Percentiles rank a stretch among this genome's conserved stretches.
Conservation (phyloP, 208 protist genomes). For the Endotrypanum monterogeii region DNA sequence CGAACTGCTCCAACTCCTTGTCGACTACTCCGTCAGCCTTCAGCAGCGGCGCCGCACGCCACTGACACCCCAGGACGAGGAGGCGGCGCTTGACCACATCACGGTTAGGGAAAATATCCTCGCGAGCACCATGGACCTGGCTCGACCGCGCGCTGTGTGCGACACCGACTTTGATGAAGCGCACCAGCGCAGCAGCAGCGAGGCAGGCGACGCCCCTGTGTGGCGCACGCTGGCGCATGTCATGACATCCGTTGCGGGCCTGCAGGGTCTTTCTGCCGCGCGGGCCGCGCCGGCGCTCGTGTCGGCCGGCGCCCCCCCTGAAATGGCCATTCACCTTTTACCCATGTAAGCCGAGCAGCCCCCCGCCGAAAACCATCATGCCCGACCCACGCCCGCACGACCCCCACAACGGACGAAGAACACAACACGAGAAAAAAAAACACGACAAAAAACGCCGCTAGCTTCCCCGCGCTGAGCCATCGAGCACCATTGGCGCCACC, state of each 20-base stretch:
- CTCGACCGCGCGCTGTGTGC: constrained; percentile 8
- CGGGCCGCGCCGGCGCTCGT: constrained; percentile 42
- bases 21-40: constrained; percentile 32
- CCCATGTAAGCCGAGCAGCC: constrained; percentile 5
- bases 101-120: constrained; percentile 28
- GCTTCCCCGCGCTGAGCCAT: too few species aligned
- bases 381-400: neutral
- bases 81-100: constrained; percentile 22
- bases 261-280: constrained; percentile 26
- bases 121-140: constrained; percentile 36
- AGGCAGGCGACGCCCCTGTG: constrained; percentile 2
- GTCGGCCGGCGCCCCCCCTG: constrained; percentile 30
- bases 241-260: constrained; percentile 17
- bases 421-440: neutral
- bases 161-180: neutral
- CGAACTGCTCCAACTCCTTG: constrained; percentile 26
- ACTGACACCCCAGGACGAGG: constrained; percentile 6
- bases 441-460: neutral
- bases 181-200: constrained; percentile 1
- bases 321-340: constrained; percentile 41
- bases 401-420: neutral
- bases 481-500: too few species aligned
- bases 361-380: neutral
- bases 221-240: constrained; percentile 32
- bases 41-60: constrained; percentile 20